Evolutionary conservation across 2,329 filamentous ascomycete species (phyloP).

Genomic region (Botrytis galanthina): DNA sequence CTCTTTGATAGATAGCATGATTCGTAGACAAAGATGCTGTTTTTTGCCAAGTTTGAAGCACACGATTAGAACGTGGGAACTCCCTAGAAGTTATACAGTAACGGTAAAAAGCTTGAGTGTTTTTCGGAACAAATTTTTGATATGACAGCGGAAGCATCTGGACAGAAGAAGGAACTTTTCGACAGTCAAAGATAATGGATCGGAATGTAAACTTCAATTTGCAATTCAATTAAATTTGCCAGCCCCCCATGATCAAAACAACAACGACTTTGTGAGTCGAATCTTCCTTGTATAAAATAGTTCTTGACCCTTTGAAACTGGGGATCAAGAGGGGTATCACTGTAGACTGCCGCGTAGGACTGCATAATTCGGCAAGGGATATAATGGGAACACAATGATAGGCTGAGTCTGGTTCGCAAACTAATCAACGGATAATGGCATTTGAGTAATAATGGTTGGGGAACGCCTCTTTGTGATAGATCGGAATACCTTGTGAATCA

Average conservation of each 20-base stretch:
- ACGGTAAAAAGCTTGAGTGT: conserved; percentile 11
- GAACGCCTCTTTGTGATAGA: conserved; percentile 19
- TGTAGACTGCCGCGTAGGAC: conserved; percentile 23
- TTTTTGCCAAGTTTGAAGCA: conserved; percentile 8
- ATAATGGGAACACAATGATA: conserved; percentile 13
- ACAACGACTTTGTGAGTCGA: neutral
- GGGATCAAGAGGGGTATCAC: conserved; percentile 5
- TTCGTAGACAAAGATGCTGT: neutral
- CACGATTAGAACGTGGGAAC: conserved; percentile 30
- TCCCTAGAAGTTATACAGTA: conserved; percentile 25
- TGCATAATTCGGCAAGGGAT: conserved; percentile 18
- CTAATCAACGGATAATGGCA: conserved; percentile 18
- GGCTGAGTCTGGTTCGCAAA: conserved; percentile 5
- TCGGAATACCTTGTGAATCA: conserved; percentile 4
- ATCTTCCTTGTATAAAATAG: conserved; percentile 8
- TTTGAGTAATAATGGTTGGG: conserved; percentile 6
- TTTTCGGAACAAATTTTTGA: conserved; percentile 16
- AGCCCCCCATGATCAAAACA: conserved; percentile 14
- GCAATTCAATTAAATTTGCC: conserved; percentile 5
- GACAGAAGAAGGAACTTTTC: conserved; percentile 5
- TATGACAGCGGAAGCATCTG: conserved; percentile 20
- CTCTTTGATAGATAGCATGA: conserved; percentile 18
- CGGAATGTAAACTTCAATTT: conserved; percentile 14
- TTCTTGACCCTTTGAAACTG: conserved; percentile 15
- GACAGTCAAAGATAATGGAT: conserved; percentile 15